phyloP scores from a whole-genome alignment of 164 flowering plant genomes.

The Taxillus chinensis region DNA sequence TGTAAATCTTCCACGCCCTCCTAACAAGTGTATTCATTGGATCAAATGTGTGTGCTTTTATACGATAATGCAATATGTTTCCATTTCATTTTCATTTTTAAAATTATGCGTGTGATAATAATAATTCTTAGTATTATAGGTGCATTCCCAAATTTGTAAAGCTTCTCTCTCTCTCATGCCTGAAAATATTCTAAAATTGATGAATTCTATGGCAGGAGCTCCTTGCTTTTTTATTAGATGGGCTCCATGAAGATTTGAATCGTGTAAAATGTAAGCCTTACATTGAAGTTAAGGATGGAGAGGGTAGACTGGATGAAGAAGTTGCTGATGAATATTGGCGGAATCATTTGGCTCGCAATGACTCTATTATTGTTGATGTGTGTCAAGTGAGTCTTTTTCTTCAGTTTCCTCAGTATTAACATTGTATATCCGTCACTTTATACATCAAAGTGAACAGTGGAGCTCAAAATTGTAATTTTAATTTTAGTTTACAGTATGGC shows the following conservation, averaged over 20 bases:
- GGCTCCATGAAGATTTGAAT: slow-evolving; percentile 92
- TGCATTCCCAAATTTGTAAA: too few species aligned
- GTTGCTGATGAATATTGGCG: slow-evolving; percentile 88
- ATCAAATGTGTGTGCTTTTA: too few species aligned
- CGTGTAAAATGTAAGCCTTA: slow-evolving; percentile 87
- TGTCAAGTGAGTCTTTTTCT: slow-evolving; percentile 55
- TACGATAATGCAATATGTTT: too few species aligned
- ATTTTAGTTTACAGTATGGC: too few species aligned
- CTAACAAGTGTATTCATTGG: too few species aligned
- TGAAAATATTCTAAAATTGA: background rate
- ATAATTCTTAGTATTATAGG: too few species aligned
- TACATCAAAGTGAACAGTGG: too few species aligned
- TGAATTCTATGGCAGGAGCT: slow-evolving; percentile 43
- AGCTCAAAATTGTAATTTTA: too few species aligned
- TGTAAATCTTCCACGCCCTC: too few species aligned
- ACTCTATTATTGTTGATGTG: slow-evolving; percentile 80
- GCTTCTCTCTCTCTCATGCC: background rate
- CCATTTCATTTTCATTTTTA: too few species aligned
- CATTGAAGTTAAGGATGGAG: slow-evolving; percentile 73
- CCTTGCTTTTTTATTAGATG: slow-evolving; percentile 89
- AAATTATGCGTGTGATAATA: too few species aligned
- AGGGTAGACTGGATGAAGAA: slow-evolving; percentile 60
- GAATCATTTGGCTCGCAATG: slow-evolving; percentile 81
- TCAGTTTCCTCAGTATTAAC: background rate
- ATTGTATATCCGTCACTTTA: background rate